Conservation (phyloP, 495 filamentous ascomycete genomes). For the Trichoderma asperelloides region DNA sequence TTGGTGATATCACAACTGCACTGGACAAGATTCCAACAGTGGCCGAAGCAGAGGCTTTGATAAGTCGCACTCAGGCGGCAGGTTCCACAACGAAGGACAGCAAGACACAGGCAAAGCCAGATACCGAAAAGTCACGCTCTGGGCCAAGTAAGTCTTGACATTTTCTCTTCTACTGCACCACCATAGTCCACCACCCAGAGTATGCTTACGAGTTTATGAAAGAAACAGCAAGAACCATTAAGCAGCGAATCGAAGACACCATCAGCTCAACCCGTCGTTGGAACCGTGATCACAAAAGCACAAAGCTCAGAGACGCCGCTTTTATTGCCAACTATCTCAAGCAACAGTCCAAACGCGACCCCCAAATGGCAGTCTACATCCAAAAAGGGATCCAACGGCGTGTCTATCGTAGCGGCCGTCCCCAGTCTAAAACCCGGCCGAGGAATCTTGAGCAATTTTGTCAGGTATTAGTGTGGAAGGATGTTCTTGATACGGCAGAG, state of each 20-base stretch:
- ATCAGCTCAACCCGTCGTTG: slow-evolving; percentile 5
- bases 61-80: background rate
- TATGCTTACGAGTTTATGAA: background rate
- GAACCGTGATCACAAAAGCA: slow-evolving; percentile 10
- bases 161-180: background rate
- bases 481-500: slow-evolving; percentile 5
- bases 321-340: slow-evolving; percentile 4
- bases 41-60: background rate
- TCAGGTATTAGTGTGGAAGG: background rate
- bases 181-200: background rate
- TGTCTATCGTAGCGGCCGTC: background rate
- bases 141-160: background rate
- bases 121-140: background rate
- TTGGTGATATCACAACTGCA: background rate
- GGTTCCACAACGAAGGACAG: background rate
- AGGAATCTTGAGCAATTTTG: slow-evolving; percentile 7
- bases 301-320: background rate
- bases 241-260: slow-evolving; percentile 2
- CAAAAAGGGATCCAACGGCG: background rate
- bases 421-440: background rate
- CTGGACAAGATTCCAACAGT: background rate
- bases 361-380: background rate
- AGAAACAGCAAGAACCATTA: background rate
- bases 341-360: slow-evolving; percentile 8
- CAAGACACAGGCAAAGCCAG: background rate